Evolutionary conservation across 371 early-diverging fungal genomes (phyloP), one percentile per base, ranked within the genome.

Genomic region (Mortierella sp.): DNA sequence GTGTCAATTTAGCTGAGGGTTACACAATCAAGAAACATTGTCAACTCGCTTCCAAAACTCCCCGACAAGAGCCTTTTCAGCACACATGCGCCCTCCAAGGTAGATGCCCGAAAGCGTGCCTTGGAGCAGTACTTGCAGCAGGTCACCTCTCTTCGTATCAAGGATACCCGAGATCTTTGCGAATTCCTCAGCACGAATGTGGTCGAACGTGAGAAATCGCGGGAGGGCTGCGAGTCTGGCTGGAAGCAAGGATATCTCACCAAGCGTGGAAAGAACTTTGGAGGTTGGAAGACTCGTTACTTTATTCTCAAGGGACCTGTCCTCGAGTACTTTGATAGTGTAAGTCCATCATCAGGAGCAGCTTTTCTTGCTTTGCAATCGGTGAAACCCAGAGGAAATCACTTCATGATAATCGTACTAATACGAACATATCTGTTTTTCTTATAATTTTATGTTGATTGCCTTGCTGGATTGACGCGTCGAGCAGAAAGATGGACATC

Each of bases 221-320:
- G 73, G 28, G 79, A 76, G 21, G 76, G 57, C 4, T 54, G 63
- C 16, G 81, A 78, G 10, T 44, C 76, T 47, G 92, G 92, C 0
- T 88, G 90, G 81, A 96, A 94, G 78, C 96, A 96, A 84, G 97
- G 97, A 0, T 95, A 95, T 78, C 87, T 97, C 74, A 92, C 94
- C 44, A 97, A 97, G 87, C 93, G 92, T 79, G 96, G 97, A 50
- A 96, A 95, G 87, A 95, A 94, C 84, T 95, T 95, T 92, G 97
- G 97, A 45, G 95, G 95, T 2, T 96, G 95, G 95, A 97, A 97
- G 88, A 90, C 93, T 31, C 91, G 96, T 74, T 97, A 94, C 88
- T 97, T 95, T 88, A 89, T 92, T 57, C 88, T 94, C 57, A 91
- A 91, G 57, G 90, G 89, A 31, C 90, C 90, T 7, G 84, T 92